Percentiles rank a stretch among this genome's conserved stretches.
Conservation (phyloP, 2,329 filamentous ascomycete genomes). For the Mycosphaerella arachidis region DNA sequence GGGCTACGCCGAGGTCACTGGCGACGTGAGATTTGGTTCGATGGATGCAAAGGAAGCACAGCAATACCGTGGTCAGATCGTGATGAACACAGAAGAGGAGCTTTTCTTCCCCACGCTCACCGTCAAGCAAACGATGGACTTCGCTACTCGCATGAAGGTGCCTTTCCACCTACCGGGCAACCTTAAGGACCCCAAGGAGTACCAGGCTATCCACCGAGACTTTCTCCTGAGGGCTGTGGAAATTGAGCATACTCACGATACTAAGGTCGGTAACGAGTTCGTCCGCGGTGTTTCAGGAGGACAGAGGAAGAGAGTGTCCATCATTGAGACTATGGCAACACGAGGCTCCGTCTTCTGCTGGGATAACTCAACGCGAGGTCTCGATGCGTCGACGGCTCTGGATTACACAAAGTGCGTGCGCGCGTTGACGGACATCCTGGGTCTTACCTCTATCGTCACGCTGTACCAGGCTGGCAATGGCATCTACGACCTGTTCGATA, state of each 20-base stretch:
- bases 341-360: constrained; percentile 59
- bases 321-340: constrained; percentile 60
- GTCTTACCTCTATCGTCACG: constrained; percentile 58
- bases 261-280: constrained; percentile 64
- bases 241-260: constrained; percentile 57
- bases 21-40: constrained; percentile 55
- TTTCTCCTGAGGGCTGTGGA: constrained; percentile 56
- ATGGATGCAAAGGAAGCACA: constrained; percentile 41
- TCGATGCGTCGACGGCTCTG: constrained; percentile 62
- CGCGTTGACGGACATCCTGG: constrained; percentile 59
- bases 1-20: constrained; percentile 44
- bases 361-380: constrained; percentile 63
- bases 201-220: constrained; percentile 45
- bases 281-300: constrained; percentile 64
- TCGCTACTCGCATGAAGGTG: constrained; percentile 51
- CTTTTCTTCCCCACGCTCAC: constrained; percentile 55
- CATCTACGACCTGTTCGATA: constrained; percentile 67
- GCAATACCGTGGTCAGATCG: constrained; percentile 42
- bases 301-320: constrained; percentile 65
- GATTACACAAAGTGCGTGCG: constrained; percentile 53
- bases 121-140: constrained; percentile 52
- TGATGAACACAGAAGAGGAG: constrained; percentile 46
- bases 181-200: constrained; percentile 38
- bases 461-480: constrained; percentile 67
- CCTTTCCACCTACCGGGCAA: constrained; percentile 40